These are phyloP conservation scores for Nakazawaea laoshanensis DNA, from an alignment of 805 yeast genomes.

Conservation along the genomic window DNA sequence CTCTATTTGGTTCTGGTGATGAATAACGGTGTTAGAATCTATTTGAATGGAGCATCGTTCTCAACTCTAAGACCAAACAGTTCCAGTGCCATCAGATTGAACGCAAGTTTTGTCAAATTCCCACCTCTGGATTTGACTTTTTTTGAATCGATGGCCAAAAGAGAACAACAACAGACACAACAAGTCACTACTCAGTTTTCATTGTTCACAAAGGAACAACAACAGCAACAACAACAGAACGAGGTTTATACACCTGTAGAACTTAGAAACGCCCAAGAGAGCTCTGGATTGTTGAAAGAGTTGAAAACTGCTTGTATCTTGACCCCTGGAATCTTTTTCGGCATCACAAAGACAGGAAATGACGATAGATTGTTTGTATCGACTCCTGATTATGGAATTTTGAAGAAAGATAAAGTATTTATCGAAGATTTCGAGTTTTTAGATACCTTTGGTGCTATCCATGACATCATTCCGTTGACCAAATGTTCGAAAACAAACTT, in stretches of 20 bases:
- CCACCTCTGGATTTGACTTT: slow-evolving; percentile 31
- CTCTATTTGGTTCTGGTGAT: slow-evolving; percentile 74
- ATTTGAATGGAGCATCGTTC: slow-evolving; percentile 39
- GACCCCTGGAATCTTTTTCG: slow-evolving; percentile 82
- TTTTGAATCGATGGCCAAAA: slow-evolving; percentile 19
- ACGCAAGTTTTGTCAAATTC: slow-evolving; percentile 32
- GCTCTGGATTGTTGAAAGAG: slow-evolving; percentile 45
- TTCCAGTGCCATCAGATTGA: slow-evolving; percentile 19
- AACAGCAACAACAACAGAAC: slow-evolving; percentile 24
- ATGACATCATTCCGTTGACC: slow-evolving; percentile 64
- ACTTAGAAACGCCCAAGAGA: slow-evolving; percentile 46
- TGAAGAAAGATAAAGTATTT: slow-evolving; percentile 63
- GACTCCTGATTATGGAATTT: slow-evolving; percentile 77
- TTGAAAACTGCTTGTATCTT: slow-evolving; percentile 52
- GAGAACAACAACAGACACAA: slow-evolving; percentile 2
- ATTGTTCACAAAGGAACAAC: slow-evolving; percentile 18
- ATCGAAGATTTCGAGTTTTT: slow-evolving; percentile 78
- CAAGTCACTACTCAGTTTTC: slow-evolving; percentile 2
- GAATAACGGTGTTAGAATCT: slow-evolving; percentile 74
- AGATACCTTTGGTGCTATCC: slow-evolving; percentile 52
- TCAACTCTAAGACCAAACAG: slow-evolving; percentile 12
- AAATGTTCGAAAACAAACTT: slow-evolving; percentile 74
- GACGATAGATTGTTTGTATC: slow-evolving; percentile 55
- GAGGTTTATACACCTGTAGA: slow-evolving; percentile 18
- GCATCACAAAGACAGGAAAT: slow-evolving; percentile 35